Conservation (phyloP, 305 asterid genomes). For the Lippia alba region DNA sequence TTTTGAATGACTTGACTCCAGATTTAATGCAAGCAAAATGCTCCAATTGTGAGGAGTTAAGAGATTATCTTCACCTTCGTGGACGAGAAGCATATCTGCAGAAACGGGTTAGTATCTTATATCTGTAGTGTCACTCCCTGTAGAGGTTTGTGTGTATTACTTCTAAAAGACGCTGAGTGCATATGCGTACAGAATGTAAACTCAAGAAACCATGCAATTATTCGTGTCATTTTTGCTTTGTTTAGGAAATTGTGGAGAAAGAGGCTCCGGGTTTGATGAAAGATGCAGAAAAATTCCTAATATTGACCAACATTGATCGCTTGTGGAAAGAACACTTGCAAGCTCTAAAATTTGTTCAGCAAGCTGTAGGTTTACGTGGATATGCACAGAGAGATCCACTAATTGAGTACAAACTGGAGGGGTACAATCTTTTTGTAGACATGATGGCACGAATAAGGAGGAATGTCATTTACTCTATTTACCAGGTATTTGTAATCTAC, state of each 20-base stretch:
- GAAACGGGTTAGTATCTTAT: conserved; percentile 67
- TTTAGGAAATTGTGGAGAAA: conserved; percentile 86
- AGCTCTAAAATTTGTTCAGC: conserved; percentile 96
- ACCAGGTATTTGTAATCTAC: conserved; percentile 62
- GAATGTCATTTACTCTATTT: conserved; percentile 92
- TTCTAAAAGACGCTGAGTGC: neutral
- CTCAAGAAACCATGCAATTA: conserved; percentile 6
- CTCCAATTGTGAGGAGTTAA: conserved; percentile 72
- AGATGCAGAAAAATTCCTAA: conserved; percentile 92
- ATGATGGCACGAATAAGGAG: conserved; percentile 99
- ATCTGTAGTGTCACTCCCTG: conserved; percentile 15
- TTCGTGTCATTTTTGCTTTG: neutral
- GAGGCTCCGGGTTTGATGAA: conserved; percentile 96
- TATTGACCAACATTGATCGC: conserved; percentile 91
- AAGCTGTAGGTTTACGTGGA: conserved; percentile 96
- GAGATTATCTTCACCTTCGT: conserved; percentile 77
- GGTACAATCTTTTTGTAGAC: conserved; percentile 96
- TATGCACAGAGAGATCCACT: conserved; percentile 99
- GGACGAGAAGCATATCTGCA: conserved; percentile 90
- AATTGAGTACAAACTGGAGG: conserved; percentile 96
- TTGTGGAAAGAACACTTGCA: conserved; percentile 99
- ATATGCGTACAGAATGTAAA: neutral
- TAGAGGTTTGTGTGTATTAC: conserved; percentile 10
- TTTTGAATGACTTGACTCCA: conserved; percentile 86
- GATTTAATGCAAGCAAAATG: conserved; percentile 64